Evolutionary conservation across 306 rosid species (phyloP), one percentile per base, ranked within the genome.

Genomic region (Prunus davidiana): DNA sequence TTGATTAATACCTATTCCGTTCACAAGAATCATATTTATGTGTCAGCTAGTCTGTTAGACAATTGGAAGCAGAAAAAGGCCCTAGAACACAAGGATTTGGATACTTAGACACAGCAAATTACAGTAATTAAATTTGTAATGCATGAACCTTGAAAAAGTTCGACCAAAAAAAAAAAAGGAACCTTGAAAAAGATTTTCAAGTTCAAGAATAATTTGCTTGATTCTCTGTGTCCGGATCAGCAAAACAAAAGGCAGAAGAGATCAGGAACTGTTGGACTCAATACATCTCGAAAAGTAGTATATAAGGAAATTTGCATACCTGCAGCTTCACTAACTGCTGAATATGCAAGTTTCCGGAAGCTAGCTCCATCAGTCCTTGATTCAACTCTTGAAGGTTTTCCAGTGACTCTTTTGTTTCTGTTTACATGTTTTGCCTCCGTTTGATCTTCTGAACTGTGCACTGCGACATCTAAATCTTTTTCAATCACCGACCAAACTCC

Each of bases 401-500:
- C 84, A 73, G 79, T 41, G 69, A 83, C 64, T 88, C 89, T 87
- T 74, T 19, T 84, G 79, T 75, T 89, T 71, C 83, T 89, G 73
- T 79, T 34, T 10, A 67, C 24, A 76, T 54, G 67, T 57, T 60
- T 81, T 60, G 69, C 73, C 73, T 55, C 91, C 11, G 19, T 49
- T 46, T 62, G 65, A 77, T 64, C 85, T 58, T 86, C 87, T 75
- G 81, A 79, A 81, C 70, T 80, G 78, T 76, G 86, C 56, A 67
- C 49, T 22, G 79, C 81, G 69, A 69, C 51, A 46, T 87, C 91
- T 65, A 84, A 14, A 71, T 68, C 83, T 82, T 84, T 91, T 76
- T 89, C 93, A 80, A 91, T 82, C 80, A 89, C 78, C 61, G 97
- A 88, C 97, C 97, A 91, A 63, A 86, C 87, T 63, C 96, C 97